Evolutionary conservation across 306 rosid genomes (phyloP).

Genomic region (Fragaria vesca): DNA sequence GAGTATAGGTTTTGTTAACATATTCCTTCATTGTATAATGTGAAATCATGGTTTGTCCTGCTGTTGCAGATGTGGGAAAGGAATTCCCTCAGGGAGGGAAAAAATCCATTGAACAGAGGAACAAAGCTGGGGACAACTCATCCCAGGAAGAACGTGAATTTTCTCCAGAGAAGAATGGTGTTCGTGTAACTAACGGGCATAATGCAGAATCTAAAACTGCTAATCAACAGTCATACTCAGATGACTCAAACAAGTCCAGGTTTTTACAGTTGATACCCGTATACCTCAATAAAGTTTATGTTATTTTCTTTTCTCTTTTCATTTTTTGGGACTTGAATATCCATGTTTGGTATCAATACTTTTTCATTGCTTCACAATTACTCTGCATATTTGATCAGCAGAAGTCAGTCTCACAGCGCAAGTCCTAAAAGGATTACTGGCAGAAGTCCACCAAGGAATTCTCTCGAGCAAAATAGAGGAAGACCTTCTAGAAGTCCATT

Average conservation of each 20-base stretch:
- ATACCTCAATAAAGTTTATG: background rate
- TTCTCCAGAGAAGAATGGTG: constrained; percentile 68
- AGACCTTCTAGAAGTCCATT: constrained; percentile 31
- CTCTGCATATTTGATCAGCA: constrained; percentile 31
- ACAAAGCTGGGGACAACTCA: constrained; percentile 40
- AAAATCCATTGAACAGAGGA: constrained; percentile 32
- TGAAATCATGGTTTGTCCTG: constrained; percentile 30
- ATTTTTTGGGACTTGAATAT: background rate
- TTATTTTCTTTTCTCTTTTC: background rate
- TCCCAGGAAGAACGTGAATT: constrained; percentile 83
- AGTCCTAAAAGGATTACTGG: constrained; percentile 44
- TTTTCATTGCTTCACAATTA: constrained; percentile 25
- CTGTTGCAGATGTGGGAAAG: constrained; percentile 52
- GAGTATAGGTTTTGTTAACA: constrained; percentile 15
- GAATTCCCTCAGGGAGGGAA: constrained; percentile 32
- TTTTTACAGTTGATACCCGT: constrained; percentile 31
- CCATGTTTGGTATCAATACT: background rate
- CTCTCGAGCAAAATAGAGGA: constrained; percentile 41
- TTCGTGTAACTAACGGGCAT: constrained; percentile 46
- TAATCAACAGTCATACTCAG: constrained; percentile 45
- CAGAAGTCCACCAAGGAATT: constrained; percentile 38
- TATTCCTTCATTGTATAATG: constrained; percentile 18
- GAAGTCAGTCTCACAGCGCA: constrained; percentile 47
- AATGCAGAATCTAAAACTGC: constrained; percentile 47
- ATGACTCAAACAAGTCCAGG: constrained; percentile 68